These are phyloP conservation scores for Pythium aquatile DNA, from an alignment of 352 stramenopile genomes.

Conservation along the genomic window DNA sequence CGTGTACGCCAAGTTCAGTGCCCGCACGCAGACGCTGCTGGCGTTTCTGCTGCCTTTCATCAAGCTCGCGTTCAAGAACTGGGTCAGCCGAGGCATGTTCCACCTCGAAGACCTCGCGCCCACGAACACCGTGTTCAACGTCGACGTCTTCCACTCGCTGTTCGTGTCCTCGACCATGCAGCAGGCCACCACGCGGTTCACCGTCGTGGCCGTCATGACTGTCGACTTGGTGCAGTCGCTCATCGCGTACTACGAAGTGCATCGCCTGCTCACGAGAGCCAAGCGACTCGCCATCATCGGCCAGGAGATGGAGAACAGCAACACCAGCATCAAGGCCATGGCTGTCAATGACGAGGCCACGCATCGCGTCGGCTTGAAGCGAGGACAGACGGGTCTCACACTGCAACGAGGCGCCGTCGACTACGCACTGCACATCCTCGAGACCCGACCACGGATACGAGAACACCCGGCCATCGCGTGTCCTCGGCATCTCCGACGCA, in stretches of 20 bases:
- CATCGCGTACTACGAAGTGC: constrained; percentile 10
- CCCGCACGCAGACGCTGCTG: background rate
- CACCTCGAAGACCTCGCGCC: constrained; percentile 20
- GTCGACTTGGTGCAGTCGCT: constrained; percentile 9
- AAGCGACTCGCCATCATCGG: background rate
- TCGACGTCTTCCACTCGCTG: constrained; percentile 30
- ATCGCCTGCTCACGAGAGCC: background rate
- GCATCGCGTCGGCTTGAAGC: background rate
- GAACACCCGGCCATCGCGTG: background rate
- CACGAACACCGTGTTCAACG: constrained; percentile 29
- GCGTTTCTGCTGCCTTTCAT: background rate
- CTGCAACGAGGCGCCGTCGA: background rate
- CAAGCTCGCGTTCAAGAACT: constrained; percentile 9
- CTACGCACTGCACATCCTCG: constrained; percentile 4
- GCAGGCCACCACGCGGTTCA: constrained; percentile 24
- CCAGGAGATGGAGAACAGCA: background rate
- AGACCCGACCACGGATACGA: background rate
- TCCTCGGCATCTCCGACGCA: background rate
- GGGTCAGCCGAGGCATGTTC: background rate
- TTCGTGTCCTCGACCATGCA: constrained; percentile 34
- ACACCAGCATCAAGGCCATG: background rate
- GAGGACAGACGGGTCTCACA: background rate
- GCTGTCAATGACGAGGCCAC: background rate
- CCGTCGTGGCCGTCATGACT: constrained; percentile 4
- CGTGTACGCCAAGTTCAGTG: background rate